Evolutionary conservation across 495 filamentous ascomycete genomes (phyloP).

Genomic region (Talaromyces proteolyticus): DNA sequence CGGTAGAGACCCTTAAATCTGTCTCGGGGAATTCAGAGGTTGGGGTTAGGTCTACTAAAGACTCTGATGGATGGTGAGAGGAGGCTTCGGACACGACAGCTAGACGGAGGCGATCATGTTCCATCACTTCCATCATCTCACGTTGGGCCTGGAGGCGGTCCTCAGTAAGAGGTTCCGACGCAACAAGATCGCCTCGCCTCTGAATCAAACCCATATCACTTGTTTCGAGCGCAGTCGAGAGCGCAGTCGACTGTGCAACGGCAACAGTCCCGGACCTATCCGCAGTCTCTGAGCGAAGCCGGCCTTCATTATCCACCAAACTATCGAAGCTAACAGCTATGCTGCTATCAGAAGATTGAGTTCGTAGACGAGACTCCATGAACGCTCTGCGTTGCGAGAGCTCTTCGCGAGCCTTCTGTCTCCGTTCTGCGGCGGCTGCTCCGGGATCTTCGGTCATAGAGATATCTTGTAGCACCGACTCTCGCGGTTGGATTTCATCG

Average conservation of each 20-base stretch:
- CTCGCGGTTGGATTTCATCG: constrained; percentile 62
- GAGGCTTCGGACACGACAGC: constrained; percentile 27
- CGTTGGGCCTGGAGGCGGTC: constrained; percentile 6
- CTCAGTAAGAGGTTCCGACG: constrained; percentile 4
- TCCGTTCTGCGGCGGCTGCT: constrained; percentile 64
- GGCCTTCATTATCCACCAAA: constrained; percentile 48
- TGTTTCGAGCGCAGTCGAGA: constrained; percentile 39
- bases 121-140: constrained; percentile 6
- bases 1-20: constrained; percentile 2
- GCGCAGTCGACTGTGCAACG: constrained; percentile 12
- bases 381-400: constrained; percentile 55
- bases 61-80: constrained; percentile 32
- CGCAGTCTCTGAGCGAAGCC: constrained; percentile 22
- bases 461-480: constrained; percentile 32
- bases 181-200: neutral
- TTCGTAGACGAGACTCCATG: constrained; percentile 30
- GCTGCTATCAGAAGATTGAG: neutral
- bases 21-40: constrained; percentile 33
- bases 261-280: constrained; percentile 2
- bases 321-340: constrained; percentile 43
- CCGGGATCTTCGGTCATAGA: constrained; percentile 51
- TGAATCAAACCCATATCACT: neutral
- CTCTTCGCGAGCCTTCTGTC: constrained; percentile 65
- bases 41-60: constrained; percentile 40
- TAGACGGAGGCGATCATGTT: constrained; percentile 17